Evolutionary conservation across 2,329 filamentous ascomycete genomes (phyloP).

Genomic region (Aspergillus fumigatiaffinis): DNA sequence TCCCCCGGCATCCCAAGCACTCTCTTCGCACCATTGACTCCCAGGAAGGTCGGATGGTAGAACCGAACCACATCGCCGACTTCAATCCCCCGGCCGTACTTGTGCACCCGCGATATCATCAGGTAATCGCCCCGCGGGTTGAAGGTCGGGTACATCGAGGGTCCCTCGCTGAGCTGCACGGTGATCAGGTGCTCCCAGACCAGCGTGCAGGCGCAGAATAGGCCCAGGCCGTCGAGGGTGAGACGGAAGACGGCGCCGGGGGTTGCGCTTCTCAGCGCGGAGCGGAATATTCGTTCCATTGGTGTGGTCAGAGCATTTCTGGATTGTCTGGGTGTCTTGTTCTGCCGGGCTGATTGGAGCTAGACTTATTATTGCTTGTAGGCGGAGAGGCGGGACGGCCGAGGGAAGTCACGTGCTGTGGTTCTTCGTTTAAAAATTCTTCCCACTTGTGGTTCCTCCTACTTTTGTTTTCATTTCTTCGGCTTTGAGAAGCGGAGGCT

Average conservation of each 20-base stretch:
- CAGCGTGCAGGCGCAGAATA: slow-evolving; percentile 35
- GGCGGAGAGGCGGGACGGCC: slow-evolving; percentile 5
- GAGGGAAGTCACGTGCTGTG: slow-evolving; percentile 11
- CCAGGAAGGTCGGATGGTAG: slow-evolving; percentile 65
- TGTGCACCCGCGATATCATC: slow-evolving; percentile 63
- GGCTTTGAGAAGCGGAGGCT: not conserved
- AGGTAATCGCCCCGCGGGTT: slow-evolving; percentile 63
- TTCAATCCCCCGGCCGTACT: slow-evolving; percentile 61
- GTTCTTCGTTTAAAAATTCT: slow-evolving; percentile 4
- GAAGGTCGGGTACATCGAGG: slow-evolving; percentile 89
- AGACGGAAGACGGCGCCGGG: slow-evolving; percentile 23
- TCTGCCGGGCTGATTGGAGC: not conserved
- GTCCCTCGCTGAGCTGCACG: slow-evolving; percentile 60
- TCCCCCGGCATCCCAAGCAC: slow-evolving; percentile 68
- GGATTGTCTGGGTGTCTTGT: not conserved
- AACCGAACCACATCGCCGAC: slow-evolving; percentile 86
- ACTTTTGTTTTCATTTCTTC: slow-evolving; percentile 1
- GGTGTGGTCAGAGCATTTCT: slow-evolving; percentile 5
- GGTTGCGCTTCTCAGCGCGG: slow-evolving; percentile 19
- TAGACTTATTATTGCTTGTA: not conserved
- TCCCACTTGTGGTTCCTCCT: not conserved
- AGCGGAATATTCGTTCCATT: slow-evolving; percentile 31
- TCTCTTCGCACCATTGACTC: slow-evolving; percentile 68
- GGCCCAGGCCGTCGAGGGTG: slow-evolving; percentile 28
- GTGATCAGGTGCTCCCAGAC: slow-evolving; percentile 58